phyloP scores from a whole-genome alignment of 1,284 basidiomycete species.

The Sphaerobolus stellatus region DNA sequence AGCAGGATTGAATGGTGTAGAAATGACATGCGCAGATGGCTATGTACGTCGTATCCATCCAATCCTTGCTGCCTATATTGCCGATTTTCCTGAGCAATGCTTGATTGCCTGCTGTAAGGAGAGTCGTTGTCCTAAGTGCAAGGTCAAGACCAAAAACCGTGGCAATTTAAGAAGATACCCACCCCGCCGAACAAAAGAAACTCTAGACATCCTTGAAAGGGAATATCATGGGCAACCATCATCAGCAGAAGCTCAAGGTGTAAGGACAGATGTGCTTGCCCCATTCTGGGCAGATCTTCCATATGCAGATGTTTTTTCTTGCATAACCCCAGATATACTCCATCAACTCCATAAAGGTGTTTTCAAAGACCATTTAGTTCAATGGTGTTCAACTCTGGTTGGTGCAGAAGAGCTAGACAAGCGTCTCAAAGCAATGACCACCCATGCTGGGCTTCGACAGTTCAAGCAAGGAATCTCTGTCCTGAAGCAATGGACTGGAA shows the following conservation, averaged over 20 bases:
- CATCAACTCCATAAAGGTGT: constrained; percentile 31
- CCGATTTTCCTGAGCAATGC: constrained; percentile 25
- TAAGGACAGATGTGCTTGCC: neutral
- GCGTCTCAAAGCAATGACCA: constrained; percentile 20
- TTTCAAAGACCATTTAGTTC: constrained; percentile 30
- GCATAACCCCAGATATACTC: constrained; percentile 24
- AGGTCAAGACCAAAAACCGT: constrained; percentile 12
- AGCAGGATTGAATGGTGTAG: constrained; percentile 27
- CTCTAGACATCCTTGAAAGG: neutral
- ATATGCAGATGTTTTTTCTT: constrained; percentile 22
- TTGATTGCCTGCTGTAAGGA: constrained; percentile 22
- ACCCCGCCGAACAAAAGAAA: no score
- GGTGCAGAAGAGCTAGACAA: constrained; percentile 23
- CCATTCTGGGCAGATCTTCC: constrained; percentile 26
- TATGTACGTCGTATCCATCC: constrained; percentile 26
- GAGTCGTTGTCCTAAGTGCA: constrained; percentile 20
- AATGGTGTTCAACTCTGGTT: constrained; percentile 19
- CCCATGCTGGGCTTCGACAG: constrained; percentile 19
- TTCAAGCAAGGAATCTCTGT: constrained; percentile 27
- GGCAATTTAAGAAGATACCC: constrained; percentile 4
- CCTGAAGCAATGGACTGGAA: constrained; percentile 28
- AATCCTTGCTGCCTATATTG: constrained; percentile 29
- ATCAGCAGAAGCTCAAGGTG: neutral
- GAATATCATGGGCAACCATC: neutral
- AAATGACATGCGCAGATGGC: constrained; percentile 30